phyloP scores from a whole-genome alignment of 495 filamentous ascomycete genomes.

The Hyaloscypha hepaticicola region DNA sequence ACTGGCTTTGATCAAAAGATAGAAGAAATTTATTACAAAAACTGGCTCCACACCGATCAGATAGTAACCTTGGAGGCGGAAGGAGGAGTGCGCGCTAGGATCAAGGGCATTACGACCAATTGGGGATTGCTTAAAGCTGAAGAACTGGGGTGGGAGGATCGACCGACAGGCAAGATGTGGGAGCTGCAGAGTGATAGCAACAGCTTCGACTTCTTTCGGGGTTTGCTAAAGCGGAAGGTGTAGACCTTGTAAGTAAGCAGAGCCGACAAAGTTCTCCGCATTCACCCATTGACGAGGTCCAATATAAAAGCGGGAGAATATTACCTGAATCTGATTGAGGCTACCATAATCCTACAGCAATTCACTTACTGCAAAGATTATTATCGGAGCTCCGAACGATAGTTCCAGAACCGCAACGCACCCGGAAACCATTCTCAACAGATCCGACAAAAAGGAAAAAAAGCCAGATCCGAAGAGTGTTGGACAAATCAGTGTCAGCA shows the following conservation, averaged over 20 bases:
- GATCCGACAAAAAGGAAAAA: too few relatives aligned
- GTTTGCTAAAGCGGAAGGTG: conserved; percentile 79
- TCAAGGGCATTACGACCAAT: conserved; percentile 85
- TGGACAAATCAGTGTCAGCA: too few relatives aligned
- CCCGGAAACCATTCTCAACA: too few relatives aligned
- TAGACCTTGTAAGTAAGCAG: conserved; percentile 30
- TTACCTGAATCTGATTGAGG: too few relatives aligned
- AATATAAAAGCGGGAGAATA: too few relatives aligned
- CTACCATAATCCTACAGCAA: too few relatives aligned
- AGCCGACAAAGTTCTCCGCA: too few relatives aligned
- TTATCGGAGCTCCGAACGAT: too few relatives aligned
- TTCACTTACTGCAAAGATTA: too few relatives aligned
- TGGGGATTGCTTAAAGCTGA: conserved; percentile 83
- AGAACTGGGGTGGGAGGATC: conserved; percentile 71
- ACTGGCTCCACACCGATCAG: conserved; percentile 92
- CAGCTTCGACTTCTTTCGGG: conserved; percentile 97
- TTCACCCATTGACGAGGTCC: too few relatives aligned
- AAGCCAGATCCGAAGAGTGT: too few relatives aligned
- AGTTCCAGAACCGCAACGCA: too few relatives aligned
- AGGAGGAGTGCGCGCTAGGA: conserved; percentile 72
- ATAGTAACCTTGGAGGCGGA: conserved; percentile 85
- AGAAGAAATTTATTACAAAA: conserved; percentile 75
- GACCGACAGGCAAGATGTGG: conserved; percentile 73
- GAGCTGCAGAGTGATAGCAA: conserved; percentile 95
- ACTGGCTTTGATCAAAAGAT: conserved; percentile 70